A percentile compares a stretch with the other conserved stretches of the same genome.
These are phyloP conservation scores for Cardiospermum halicacabum DNA, from an alignment of 345 rosid genomes.

Conservation along the genomic window DNA sequence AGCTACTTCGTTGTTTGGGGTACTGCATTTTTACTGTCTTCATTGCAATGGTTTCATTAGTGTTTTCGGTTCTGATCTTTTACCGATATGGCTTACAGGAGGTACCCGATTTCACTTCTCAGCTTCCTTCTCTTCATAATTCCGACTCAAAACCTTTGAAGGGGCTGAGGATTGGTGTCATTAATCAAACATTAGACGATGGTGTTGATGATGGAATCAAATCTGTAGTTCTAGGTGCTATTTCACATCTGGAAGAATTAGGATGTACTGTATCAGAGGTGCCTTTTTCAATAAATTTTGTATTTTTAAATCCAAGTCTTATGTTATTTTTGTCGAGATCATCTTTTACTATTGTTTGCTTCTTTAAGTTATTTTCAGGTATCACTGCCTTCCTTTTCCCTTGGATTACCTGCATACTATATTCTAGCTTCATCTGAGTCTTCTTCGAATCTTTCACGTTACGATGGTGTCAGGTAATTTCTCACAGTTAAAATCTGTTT, in stretches of 20 bases:
- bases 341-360: neutral
- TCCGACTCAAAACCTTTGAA: conserved; percentile 64
- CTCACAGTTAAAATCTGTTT: neutral
- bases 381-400: conserved; percentile 81
- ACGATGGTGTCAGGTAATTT: conserved; percentile 84
- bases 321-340: neutral
- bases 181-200: conserved; percentile 66
- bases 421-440: conserved; percentile 88
- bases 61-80: conserved; percentile 5
- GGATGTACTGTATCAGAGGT: conserved; percentile 78
- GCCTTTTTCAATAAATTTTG: neutral
- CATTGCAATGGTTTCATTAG: neutral
- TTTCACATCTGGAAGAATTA: conserved; percentile 73
- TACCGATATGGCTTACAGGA: conserved; percentile 35
- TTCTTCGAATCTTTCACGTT: conserved; percentile 84
- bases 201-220: conserved; percentile 75
- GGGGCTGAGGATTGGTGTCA: conserved; percentile 81
- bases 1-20: neutral
- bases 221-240: conserved; percentile 64
- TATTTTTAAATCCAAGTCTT: neutral
- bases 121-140: conserved; percentile 35
- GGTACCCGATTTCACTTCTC: conserved; percentile 65
- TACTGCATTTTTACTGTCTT: neutral
- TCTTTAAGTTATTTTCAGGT: conserved; percentile 37
- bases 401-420: conserved; percentile 86